Evolutionary conservation across 2,329 filamentous ascomycete genomes (phyloP), one percentile per base, ranked within the genome.

Genomic region (Fusarium sp.): DNA sequence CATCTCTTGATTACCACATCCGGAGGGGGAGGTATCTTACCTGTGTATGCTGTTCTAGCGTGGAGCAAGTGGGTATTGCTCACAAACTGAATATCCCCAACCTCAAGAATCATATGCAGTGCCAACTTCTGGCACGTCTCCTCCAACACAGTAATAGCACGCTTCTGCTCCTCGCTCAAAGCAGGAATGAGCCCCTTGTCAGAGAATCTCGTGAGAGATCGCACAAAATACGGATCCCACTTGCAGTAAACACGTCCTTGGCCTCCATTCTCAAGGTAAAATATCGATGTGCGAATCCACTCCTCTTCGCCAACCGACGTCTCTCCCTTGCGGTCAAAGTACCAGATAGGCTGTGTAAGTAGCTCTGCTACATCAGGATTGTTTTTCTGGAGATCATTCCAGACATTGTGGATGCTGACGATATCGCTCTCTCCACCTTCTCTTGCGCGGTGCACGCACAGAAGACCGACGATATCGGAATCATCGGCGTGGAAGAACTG

Each of bases 251-350:
- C 75, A 18, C 75, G 73, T 34, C 86, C 86, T 73, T 90, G 85
- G 9, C 87, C 86, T 9, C 86, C 88, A 8, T 87, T 88, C 82
- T 97, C 93, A 6, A 94, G 83, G 78, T 94, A 97, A 73, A 96
- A 88, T 20, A 97, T 88, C 15, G 88, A 86, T 32, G 91, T 89
- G 45, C 86, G 85, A 74, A 93, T 92, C 81, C 90, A 97, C 61
- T 90, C 89, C 58, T 94, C 88, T 80, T 97, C 86, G 15, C 92
- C 93, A 16, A 84, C 82, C 24, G 89, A 92, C 2, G 88, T 89
- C 83, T 97, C 94, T 13, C 94, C 94, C 83, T 97, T 97, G 58
- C 94, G 91, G 80, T 97, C 94, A 79, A 97, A 95, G 82, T 97
- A 96, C 94, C 94, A 97, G 69, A 94, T 88, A 1, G 94, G 93